These are phyloP conservation scores for Cladosporium sp. DNA, from an alignment of 2,329 filamentous ascomycete genomes.

Conservation along the genomic window DNA sequence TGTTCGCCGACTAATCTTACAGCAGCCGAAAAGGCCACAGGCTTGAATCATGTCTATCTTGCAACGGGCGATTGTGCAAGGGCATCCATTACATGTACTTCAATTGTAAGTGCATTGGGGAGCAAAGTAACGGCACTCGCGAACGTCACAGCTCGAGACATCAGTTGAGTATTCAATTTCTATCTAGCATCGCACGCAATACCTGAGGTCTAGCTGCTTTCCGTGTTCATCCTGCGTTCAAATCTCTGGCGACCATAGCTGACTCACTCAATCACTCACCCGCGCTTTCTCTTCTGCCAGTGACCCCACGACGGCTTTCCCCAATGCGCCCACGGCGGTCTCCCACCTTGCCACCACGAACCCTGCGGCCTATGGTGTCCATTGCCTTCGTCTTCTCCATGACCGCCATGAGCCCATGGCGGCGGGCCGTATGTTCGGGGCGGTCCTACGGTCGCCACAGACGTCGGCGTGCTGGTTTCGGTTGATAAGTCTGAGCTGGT, in stretches of 20 bases:
- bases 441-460: not conserved
- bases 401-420: not conserved
- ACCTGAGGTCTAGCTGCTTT: too few species aligned
- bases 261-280: not conserved
- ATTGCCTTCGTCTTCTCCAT: not conserved
- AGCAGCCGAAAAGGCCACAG: too few species aligned
- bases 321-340: slow-evolving; percentile 3
- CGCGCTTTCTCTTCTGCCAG: not conserved
- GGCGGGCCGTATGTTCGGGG: not conserved
- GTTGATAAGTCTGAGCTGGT: not conserved
- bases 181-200: too few species aligned
- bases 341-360: not conserved
- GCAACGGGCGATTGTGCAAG: too few species aligned
- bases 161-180: too few species aligned
- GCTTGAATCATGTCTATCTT: too few species aligned
- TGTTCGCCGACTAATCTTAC: too few species aligned
- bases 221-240: too few species aligned
- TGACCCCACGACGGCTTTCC: not conserved
- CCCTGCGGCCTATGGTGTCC: not conserved
- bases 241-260: not conserved
- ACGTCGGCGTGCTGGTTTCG: not conserved
- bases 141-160: too few species aligned
- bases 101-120: too few species aligned
- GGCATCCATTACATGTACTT: too few species aligned
- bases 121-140: too few species aligned